These are phyloP conservation scores for Tetrapisispora iriomotensis DNA, from an alignment of 805 yeast genomes.

Conservation along the genomic window DNA sequence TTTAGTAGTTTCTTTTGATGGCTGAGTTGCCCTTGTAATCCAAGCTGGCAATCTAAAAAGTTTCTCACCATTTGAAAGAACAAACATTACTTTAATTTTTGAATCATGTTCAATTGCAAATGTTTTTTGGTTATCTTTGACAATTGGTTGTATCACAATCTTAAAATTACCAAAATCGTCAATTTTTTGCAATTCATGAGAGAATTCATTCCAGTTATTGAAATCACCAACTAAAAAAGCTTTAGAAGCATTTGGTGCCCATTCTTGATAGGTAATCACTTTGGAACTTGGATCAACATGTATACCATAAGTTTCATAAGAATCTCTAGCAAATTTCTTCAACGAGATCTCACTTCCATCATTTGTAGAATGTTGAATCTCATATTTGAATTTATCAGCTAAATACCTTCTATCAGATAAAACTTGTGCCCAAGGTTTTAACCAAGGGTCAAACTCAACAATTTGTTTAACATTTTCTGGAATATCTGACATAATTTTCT, in stretches of 20 bases:
- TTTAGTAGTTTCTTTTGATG: constrained; percentile 41
- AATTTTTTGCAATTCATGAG: constrained; percentile 41
- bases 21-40: constrained; percentile 73
- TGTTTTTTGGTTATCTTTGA: constrained; percentile 25
- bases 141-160: constrained; percentile 44
- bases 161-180: constrained; percentile 67
- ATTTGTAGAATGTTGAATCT: constrained; percentile 31
- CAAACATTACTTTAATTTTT: constrained; percentile 60
- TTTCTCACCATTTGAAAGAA: constrained; percentile 54
- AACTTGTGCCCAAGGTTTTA: constrained; percentile 65
- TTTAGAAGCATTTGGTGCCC: constrained; percentile 77
- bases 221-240: constrained; percentile 89
- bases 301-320: constrained; percentile 70
- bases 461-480: constrained; percentile 44
- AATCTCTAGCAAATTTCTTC: constrained; percentile 53
- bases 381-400: constrained; percentile 54
- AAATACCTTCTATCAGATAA: constrained; percentile 56
- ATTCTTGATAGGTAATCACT: constrained; percentile 59
- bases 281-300: constrained; percentile 46
- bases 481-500: constrained; percentile 11
- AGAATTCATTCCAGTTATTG: constrained; percentile 63
- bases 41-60: constrained; percentile 85
- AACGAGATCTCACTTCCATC: constrained; percentile 55
- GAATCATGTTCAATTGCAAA: constrained; percentile 72
- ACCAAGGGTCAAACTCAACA: constrained; percentile 75